A percentile compares a stretch with the other conserved stretches of the same genome.
Conservation (phyloP, 768 basidiomycete genomes). For the Postia placenta region DNA sequence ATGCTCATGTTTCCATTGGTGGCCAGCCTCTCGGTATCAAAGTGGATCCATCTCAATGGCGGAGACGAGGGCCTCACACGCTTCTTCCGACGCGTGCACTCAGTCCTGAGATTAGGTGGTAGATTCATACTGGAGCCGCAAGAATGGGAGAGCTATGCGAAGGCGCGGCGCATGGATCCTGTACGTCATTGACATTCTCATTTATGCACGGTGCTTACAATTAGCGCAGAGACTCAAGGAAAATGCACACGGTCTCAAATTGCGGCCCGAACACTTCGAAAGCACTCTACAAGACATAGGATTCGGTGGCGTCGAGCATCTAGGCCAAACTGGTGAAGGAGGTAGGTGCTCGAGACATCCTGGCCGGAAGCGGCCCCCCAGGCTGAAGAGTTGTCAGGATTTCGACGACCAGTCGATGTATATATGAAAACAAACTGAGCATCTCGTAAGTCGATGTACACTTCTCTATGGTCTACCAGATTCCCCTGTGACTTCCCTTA, state of each 20-base stretch:
- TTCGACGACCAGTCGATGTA: slow-evolving; percentile 56
- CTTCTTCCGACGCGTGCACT: slow-evolving; percentile 63
- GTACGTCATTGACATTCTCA: slow-evolving; percentile 26
- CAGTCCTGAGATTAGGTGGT: slow-evolving; percentile 55
- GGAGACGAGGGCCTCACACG: slow-evolving; percentile 65
- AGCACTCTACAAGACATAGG: slow-evolving; percentile 51
- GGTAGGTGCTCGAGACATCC: slow-evolving; percentile 33
- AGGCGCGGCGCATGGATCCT: slow-evolving; percentile 64
- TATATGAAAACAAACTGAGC: slow-evolving; percentile 37
- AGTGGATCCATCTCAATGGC: slow-evolving; percentile 87
- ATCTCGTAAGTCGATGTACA: not conserved
- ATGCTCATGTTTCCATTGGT: not conserved
- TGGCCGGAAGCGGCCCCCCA: not conserved
- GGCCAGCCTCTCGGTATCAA: slow-evolving; percentile 74
- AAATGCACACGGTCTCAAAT: slow-evolving; percentile 45
- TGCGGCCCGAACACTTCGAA: slow-evolving; percentile 64
- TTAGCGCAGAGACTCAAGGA: slow-evolving; percentile 46
- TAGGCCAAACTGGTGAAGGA: slow-evolving; percentile 58
- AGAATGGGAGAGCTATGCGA: slow-evolving; percentile 77
- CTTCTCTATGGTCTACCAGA: not conserved
- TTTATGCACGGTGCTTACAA: not conserved
- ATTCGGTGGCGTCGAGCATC: slow-evolving; percentile 42
- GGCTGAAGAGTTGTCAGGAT: slow-evolving; percentile 37
- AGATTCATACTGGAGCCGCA: slow-evolving; percentile 79
- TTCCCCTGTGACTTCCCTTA: not conserved